phyloP scores from a whole-genome alignment of 169 alveolate species.

The Cryptosporidium ryanae region DNA sequence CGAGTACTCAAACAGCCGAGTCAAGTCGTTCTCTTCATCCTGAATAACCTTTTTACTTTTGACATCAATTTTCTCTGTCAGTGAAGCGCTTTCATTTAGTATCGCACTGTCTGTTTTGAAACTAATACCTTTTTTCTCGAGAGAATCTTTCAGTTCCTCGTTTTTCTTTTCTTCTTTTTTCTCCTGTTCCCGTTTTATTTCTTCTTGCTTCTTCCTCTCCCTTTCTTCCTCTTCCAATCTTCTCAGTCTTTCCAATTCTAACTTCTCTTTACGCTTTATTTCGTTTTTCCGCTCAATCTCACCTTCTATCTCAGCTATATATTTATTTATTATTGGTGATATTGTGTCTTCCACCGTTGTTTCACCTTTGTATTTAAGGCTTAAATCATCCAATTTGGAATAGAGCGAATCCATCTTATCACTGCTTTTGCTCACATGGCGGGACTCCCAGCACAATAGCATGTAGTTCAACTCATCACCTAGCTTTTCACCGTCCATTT shows the following conservation, averaged over 20 bases:
- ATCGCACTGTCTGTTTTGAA: not conserved
- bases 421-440: not conserved
- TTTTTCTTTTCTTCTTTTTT: not conserved
- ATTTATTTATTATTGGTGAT: conserved; percentile 24
- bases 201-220: conserved; percentile 6
- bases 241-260: not conserved
- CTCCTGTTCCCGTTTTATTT: not conserved
- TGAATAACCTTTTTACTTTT: not conserved
- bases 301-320: conserved; percentile 31
- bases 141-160: not conserved
- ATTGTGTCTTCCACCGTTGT: conserved; percentile 33
- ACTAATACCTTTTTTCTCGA: not conserved
- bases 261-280: not conserved
- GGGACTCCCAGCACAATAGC: conserved; percentile 38
- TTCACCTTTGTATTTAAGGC: not conserved
- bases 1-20: not conserved
- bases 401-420: not conserved
- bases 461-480: conserved; percentile 32
- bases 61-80: not conserved
- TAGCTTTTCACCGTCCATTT: conserved; percentile 62
- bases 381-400: not conserved
- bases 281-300: conserved; percentile 29
- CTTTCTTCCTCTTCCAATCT: conserved; percentile 38
- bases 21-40: not conserved
- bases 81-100: not conserved